phyloP scores from a whole-genome alignment of 768 basidiomycete genomes.

The Suillus sp. region DNA sequence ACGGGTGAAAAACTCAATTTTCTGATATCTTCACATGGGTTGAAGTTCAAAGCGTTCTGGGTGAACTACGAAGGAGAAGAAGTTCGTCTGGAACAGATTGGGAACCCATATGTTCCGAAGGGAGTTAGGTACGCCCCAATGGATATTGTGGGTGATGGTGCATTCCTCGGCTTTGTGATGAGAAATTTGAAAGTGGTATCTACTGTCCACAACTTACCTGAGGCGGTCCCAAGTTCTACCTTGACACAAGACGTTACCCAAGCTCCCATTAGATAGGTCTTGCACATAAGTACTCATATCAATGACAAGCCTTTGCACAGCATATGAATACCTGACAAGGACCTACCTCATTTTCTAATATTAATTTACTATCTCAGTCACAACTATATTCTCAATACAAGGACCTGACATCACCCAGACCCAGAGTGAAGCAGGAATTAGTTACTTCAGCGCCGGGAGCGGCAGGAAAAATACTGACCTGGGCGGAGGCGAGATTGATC shows the following conservation, averaged over 20 bases:
- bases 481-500: background rate
- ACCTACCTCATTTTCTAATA: background rate
- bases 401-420: background rate
- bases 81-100: background rate
- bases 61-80: background rate
- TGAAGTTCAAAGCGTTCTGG: slow-evolving; percentile 4
- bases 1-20: slow-evolving; percentile 1
- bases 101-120: background rate
- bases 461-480: background rate
- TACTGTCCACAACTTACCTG: background rate
- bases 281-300: background rate
- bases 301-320: background rate
- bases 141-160: background rate
- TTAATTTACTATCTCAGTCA: background rate
- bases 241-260: background rate
- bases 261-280: background rate
- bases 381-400: no score
- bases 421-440: background rate
- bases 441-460: background rate
- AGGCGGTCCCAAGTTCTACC: background rate
- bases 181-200: slow-evolving; percentile 1
- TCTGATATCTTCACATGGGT: background rate
- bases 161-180: slow-evolving; percentile 2
- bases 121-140: background rate
- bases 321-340: background rate